Conservation (phyloP, 306 rosid species). For the Glycine soja region DNA sequence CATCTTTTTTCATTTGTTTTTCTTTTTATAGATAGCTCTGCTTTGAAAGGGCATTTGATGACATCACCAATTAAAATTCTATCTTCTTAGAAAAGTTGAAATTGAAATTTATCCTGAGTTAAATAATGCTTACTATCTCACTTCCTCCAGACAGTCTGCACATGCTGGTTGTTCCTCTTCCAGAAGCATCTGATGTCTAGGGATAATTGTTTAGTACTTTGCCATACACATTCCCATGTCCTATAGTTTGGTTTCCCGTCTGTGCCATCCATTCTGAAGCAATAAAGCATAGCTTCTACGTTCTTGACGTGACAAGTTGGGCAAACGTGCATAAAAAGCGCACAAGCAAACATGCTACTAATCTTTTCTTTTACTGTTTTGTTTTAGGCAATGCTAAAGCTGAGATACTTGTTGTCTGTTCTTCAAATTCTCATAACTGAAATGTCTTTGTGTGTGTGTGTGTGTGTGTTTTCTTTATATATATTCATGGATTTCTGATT, state of each 20-base stretch:
- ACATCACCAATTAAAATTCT: background rate
- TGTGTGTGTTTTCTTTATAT: no score
- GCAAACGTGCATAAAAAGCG: no score
- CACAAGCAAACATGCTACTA: background rate
- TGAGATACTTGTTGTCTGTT: constrained; percentile 9
- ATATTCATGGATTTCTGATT: constrained; percentile 40
- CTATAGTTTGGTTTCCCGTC: background rate
- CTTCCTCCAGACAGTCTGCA: background rate
- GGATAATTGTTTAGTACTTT: constrained; percentile 1
- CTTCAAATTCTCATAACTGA: constrained; percentile 19
- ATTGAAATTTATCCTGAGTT: background rate
- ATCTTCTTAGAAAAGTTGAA: background rate
- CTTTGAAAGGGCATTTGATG: background rate
- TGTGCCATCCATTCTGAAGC: no score
- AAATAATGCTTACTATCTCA: background rate
- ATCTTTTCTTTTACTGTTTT: background rate
- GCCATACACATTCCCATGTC: background rate
- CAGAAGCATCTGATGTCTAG: constrained; percentile 19
- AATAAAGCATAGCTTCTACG: no score
- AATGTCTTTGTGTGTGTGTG: no score
- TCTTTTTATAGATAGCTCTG: background rate
- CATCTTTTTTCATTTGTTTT: background rate
- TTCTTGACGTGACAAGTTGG: no score
- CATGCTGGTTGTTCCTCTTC: background rate
- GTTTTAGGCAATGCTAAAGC: background rate